Percentiles rank a stretch among this genome's conserved stretches.
Conservation (phyloP, 345 rosid species). For the Nasturtium officinale region DNA sequence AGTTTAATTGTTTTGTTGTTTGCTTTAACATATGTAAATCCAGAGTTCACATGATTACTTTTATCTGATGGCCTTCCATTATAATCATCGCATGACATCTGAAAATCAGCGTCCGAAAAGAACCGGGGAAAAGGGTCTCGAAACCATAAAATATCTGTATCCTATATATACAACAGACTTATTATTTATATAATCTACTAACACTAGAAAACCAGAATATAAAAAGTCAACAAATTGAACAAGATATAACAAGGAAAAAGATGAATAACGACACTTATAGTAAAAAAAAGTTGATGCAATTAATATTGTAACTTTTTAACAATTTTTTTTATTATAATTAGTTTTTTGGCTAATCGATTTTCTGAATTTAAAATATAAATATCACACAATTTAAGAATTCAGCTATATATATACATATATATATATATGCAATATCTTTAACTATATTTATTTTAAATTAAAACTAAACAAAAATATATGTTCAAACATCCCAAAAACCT, state of each 20-base stretch:
- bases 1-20: slow-evolving; percentile 51
- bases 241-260: not conserved
- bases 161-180: slow-evolving; percentile 43
- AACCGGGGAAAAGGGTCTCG: slow-evolving; percentile 71
- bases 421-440: not conserved
- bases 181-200: not conserved
- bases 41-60: slow-evolving; percentile 60
- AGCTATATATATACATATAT: not conserved
- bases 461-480: too few species aligned
- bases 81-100: slow-evolving; percentile 70
- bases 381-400: too few species aligned
- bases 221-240: not conserved
- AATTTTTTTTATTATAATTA: too few species aligned
- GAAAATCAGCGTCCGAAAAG: slow-evolving; percentile 60
- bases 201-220: not conserved
- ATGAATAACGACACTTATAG: not conserved
- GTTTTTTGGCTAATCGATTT: too few species aligned
- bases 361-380: too few species aligned
- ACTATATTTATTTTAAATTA: not conserved
- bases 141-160: slow-evolving; percentile 84
- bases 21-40: slow-evolving; percentile 67
- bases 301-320: not conserved
- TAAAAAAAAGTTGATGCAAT: too few species aligned
- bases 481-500: not conserved
- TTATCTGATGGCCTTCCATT: slow-evolving; percentile 46